Conservation (phyloP, 306 rosid genomes). For the Crotalaria pallida region DNA sequence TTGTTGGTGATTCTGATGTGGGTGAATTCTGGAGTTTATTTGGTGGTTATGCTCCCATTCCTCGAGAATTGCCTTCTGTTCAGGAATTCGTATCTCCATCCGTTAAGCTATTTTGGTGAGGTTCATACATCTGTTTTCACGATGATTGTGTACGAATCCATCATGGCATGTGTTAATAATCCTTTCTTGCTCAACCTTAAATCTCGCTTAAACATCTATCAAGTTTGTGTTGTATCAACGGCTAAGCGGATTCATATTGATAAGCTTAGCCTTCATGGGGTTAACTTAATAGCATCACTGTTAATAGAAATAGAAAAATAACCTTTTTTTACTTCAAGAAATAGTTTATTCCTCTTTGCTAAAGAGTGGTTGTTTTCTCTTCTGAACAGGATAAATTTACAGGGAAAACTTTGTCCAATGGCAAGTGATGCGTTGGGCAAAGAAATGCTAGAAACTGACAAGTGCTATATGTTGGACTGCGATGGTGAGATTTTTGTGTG, state of each 20-base stretch:
- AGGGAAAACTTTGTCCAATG: conserved; percentile 62
- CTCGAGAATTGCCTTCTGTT: conserved; percentile 60
- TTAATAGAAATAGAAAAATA: conserved; percentile 6
- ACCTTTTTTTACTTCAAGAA: background rate
- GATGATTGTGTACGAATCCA: conserved; percentile 8
- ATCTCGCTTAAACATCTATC: background rate
- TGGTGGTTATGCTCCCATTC: conserved; percentile 97
- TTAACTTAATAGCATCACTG: background rate
- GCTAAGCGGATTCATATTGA: background rate
- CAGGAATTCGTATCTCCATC: conserved; percentile 40
- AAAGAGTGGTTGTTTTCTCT: conserved; percentile 21
- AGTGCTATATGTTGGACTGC: conserved; percentile 90
- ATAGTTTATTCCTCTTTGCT: background rate
- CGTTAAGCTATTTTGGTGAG: conserved; percentile 65
- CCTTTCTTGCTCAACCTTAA: conserved; percentile 9
- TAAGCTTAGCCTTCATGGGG: background rate
- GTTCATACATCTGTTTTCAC: background rate
- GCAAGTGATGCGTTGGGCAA: conserved; percentile 46
- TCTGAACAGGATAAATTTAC: conserved; percentile 64
- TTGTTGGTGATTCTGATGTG: conserved; percentile 90
- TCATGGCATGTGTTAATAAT: background rate
- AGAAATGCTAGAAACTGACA: conserved; percentile 77
- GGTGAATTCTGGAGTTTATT: conserved; percentile 98
- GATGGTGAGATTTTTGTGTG: conserved; percentile 74
- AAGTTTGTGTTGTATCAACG: background rate